Conservation (phyloP, 2,329 filamentous ascomycete species). For the Phialophora chinensis region DNA sequence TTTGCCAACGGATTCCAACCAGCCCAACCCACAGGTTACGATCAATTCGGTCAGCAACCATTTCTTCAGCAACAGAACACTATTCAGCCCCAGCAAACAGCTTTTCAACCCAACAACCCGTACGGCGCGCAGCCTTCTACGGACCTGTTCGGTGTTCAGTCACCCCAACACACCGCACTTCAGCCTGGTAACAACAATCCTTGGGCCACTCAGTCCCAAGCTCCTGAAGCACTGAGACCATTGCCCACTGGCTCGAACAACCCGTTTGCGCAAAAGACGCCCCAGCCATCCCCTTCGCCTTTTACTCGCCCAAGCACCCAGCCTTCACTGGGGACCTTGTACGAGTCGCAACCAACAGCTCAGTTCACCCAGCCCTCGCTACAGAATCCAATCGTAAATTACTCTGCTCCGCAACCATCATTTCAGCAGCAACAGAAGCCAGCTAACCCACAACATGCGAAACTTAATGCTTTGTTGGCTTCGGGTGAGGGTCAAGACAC, state of each 20-base stretch:
- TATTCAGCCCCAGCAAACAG: conserved; percentile 64
- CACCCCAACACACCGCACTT: conserved; percentile 59
- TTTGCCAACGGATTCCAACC: conserved; percentile 74
- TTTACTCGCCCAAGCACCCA: conserved; percentile 66
- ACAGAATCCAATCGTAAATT: conserved; percentile 60
- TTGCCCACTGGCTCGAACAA: conserved; percentile 97
- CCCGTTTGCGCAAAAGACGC: conserved; percentile 71
- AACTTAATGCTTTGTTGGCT: conserved; percentile 84
- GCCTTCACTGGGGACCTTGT: conserved; percentile 75
- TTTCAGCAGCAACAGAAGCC: conserved; percentile 51
- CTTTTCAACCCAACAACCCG: conserved; percentile 63
- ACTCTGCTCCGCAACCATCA: conserved; percentile 52
- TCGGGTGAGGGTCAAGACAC: conserved; percentile 94
- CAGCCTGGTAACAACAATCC: conserved; percentile 92
- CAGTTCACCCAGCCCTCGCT: conserved; percentile 58
- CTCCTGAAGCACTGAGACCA: conserved; percentile 72
- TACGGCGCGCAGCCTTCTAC: conserved; percentile 59
- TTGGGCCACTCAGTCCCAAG: conserved; percentile 72
- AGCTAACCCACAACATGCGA: conserved; percentile 66
- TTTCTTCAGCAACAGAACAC: conserved; percentile 58
- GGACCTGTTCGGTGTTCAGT: conserved; percentile 46
- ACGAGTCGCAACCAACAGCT: conserved; percentile 80
- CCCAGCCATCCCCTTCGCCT: conserved; percentile 52
- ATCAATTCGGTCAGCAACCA: conserved; percentile 51
- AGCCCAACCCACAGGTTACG: conserved; percentile 57